Base-by-base conservation (phyloP, 2,329 filamentous ascomycete species). In the Scorias spongiosa region DNA sequence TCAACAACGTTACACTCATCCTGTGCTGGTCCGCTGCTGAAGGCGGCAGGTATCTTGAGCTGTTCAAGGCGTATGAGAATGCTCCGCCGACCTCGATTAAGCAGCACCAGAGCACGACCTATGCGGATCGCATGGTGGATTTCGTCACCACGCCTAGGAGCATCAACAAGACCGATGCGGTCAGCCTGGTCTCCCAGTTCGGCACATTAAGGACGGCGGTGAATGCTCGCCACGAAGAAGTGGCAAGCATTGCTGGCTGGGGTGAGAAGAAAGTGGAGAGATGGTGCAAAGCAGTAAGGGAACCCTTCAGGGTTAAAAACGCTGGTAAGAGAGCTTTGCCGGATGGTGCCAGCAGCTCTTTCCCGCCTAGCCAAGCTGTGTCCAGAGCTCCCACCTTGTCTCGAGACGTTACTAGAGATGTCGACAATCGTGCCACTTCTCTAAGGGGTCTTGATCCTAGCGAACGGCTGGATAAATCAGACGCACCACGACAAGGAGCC, bases 1-100 rank as follows among this genome's bases (percentile, higher is more conserved):
- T 96, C 63, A 94, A 95, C 62, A 88, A 93, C 52, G 76, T 94
- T 36, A 98, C 91, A 1, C 64, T 98, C 10, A 80, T 98, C 42
- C 72, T 96, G 7, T 93, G 86, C 66, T 98, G 91, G 91, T 89
- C 83, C 5, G 84, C 89, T 12, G 82, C 85, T 46, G 91, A 98
- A 67, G 89, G 88, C 2, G 91, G 84, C 0, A 80, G 89, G 54
- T 98, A 98, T 58, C 71, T 98, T 18, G 91, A 96, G 60, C 70
- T 94, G 9, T 96, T 89, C 71, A 98, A 98, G 63, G 84, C 81
- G 1, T 93, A 87, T 56, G 91, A 98, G 64, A 80, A 93, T 59
- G 84, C 88, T 29, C 83, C 87, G 20, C 74, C 77, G 3, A 78
- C 78, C 0, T 82, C 83, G 29, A 96, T 98, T 62, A 80, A 81